A percentile compares a stretch with the other conserved stretches of the same genome.
Evolutionary conservation across 2,329 filamentous ascomycete species (phyloP).

Genomic region (Aspergillus novoparasiticus): DNA sequence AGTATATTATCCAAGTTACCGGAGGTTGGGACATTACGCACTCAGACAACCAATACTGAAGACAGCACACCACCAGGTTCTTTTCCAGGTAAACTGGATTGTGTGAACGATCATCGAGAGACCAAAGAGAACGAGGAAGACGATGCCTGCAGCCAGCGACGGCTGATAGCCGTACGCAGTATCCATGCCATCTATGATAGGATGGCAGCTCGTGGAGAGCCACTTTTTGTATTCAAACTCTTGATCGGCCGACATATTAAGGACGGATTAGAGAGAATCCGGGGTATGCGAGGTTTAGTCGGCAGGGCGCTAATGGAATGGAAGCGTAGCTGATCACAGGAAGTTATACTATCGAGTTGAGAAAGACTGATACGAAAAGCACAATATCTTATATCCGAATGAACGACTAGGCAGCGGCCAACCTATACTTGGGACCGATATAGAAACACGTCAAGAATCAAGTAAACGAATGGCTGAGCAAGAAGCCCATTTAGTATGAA

Average conservation of each 20-base stretch:
- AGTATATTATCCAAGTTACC: not conserved
- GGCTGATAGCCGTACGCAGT: constrained; percentile 39
- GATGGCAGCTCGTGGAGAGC: constrained; percentile 27
- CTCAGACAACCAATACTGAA: constrained; percentile 41
- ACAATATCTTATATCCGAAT: not conserved
- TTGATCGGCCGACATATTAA: not conserved
- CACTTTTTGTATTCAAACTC: constrained; percentile 7
- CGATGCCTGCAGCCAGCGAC: constrained; percentile 37
- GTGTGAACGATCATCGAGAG: constrained; percentile 40
- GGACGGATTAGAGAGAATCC: not conserved
- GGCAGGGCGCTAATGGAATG: not conserved
- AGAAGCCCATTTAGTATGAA: not conserved
- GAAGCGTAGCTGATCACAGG: not conserved
- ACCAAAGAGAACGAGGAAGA: constrained; percentile 37
- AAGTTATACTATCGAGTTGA: not conserved
- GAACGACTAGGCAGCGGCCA: not conserved
- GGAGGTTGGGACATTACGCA: constrained; percentile 19
- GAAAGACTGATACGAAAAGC: not conserved
- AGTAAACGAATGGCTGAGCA: constrained; percentile 12
- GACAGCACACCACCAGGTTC: constrained; percentile 43
- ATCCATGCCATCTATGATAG: constrained; percentile 26
- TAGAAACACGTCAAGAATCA: not conserved
- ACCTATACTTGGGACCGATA: not conserved
- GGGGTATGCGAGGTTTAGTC: not conserved
- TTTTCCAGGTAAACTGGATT: constrained; percentile 38